These are phyloP conservation scores for Jackrogersella multiformis DNA, from an alignment of 495 filamentous ascomycete genomes.

Conservation along the genomic window DNA sequence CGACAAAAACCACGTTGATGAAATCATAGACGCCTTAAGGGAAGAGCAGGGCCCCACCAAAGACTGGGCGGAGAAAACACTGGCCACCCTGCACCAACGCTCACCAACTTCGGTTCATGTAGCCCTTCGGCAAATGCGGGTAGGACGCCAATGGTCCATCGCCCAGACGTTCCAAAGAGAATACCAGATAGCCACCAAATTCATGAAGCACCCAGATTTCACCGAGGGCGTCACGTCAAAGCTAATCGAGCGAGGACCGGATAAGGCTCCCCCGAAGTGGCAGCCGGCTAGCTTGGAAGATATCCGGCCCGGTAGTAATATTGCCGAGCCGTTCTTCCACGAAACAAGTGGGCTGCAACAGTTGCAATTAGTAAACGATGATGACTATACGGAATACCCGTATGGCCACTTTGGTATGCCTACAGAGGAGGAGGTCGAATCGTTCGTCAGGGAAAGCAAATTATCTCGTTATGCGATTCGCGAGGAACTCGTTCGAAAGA, in stretches of 20 bases:
- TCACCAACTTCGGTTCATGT: constrained; percentile 88
- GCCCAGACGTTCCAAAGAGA: constrained; percentile 83
- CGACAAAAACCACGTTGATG: constrained; percentile 67
- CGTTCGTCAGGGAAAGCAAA: constrained; percentile 54
- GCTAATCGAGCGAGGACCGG: constrained; percentile 66
- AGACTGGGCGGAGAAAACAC: constrained; percentile 79
- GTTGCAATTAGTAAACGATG: constrained; percentile 61
- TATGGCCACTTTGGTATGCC: constrained; percentile 73
- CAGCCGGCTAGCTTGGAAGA: constrained; percentile 73
- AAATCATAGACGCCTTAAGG: constrained; percentile 74
- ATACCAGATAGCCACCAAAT: constrained; percentile 77
- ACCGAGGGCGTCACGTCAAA: constrained; percentile 81
- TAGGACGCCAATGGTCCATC: constrained; percentile 79
- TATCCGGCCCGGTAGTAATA: constrained; percentile 56
- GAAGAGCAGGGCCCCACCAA: constrained; percentile 60
- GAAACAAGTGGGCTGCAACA: constrained; percentile 47
- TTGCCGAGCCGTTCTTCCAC: constrained; percentile 70
- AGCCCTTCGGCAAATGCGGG: constrained; percentile 78
- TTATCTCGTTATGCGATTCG: constrained; percentile 56
- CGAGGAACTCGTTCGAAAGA: constrained; percentile 55
- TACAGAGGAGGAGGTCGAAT: constrained; percentile 72
- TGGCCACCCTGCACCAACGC: constrained; percentile 73
- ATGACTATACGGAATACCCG: constrained; percentile 73
- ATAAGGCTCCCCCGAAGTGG: constrained; percentile 68
- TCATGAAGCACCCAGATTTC: constrained; percentile 92